Evolutionary conservation across 2,329 filamentous ascomycete species (phyloP), one percentile per base, ranked within the genome.

Genomic region (Salinomyces thailandicus): DNA sequence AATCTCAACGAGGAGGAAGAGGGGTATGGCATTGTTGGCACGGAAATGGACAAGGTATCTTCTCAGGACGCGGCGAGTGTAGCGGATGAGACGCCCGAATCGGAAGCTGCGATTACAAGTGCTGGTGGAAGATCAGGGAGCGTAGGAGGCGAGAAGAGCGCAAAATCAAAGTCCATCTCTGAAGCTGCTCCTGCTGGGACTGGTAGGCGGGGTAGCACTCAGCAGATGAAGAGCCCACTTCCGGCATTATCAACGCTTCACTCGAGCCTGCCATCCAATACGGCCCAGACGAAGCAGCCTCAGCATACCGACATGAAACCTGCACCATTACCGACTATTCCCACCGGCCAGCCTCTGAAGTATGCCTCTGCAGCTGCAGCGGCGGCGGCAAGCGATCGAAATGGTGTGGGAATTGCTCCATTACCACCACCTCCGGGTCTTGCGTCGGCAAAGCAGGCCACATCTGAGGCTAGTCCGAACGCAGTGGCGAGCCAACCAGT

Each of bases 331-430:
- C 91, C 91, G 1, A 78, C 83, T 41, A 77, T 89, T 58, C 79
- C 84, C 5, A 82, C 85, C 3, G 86, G 86, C 32, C 89, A 96
- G 59, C 85, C 83, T 1, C 69, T 98, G 48, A 96, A 96, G 63
- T 98, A 98, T 58, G 91, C 91, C 30, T 96, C 91, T 24, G 91
- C 91, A 0, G 91, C 91, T 0, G 91, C 91, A 0, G 91, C 91
- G 0, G 91, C 89, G 0, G 89, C 91, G 1, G 85, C 87, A 31
- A 86, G 77, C 59, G 86, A 94, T 63, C 87, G 85, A 66, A 89
- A 81, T 57, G 73, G 73, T 36, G 81, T 96, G 18, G 91, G 91
- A 17, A 95, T 98, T 54, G 80, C 89, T 40, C 91, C 91, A 27
- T 69, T 96, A 54, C 91, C 91, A 37, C 89, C 91, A 44, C 91